These are phyloP conservation scores for Perkinsus chesapeaki DNA, from an alignment of 169 alveolate species.

Conservation along the genomic window DNA sequence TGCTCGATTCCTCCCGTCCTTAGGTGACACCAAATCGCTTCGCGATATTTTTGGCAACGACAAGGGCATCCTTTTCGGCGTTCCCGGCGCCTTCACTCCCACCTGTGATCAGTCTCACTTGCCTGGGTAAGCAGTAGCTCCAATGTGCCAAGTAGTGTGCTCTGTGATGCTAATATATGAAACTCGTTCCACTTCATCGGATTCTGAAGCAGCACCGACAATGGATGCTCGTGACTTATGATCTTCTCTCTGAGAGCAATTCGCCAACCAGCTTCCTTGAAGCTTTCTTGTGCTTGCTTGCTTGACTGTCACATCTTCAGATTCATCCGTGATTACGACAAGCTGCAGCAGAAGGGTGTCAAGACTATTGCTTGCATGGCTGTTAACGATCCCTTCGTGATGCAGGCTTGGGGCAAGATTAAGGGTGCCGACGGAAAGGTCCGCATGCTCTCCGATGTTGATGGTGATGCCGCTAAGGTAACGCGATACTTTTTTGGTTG, in stretches of 20 bases:
- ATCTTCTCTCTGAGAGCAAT: background rate
- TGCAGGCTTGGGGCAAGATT: background rate
- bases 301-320: background rate
- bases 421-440: background rate
- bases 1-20: background rate
- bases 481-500: background rate
- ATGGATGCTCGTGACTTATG: background rate
- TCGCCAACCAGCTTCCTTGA: background rate
- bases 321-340: background rate
- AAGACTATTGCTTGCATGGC: background rate
- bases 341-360: background rate
- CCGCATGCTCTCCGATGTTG: slow-evolving; percentile 5
- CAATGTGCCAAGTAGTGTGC: background rate
- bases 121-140: background rate
- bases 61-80: background rate
- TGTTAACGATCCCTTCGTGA: slow-evolving; percentile 4
- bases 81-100: slow-evolving; percentile 12
- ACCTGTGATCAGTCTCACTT: background rate
- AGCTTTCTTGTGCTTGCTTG: background rate
- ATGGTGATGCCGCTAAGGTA: slow-evolving; percentile 9
- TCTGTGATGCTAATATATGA: background rate
- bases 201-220: slow-evolving; percentile 1
- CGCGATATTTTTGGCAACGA: background rate
- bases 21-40: background rate
- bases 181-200: slow-evolving; percentile 2